Evolutionary conservation across 257 asterid genomes (phyloP).

Genomic region (Solanum habrochaites): DNA sequence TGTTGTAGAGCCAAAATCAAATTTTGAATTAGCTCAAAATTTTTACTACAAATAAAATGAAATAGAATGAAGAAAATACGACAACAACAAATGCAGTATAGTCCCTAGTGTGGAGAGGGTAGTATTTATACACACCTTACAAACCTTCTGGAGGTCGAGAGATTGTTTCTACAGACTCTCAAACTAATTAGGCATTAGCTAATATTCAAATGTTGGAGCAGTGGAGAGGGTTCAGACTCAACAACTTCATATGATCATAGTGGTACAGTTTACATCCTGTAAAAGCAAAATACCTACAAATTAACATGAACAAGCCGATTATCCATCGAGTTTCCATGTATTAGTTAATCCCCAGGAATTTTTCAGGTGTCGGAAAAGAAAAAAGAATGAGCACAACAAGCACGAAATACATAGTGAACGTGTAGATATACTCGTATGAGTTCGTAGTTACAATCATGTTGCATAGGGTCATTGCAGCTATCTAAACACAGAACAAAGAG

Average conservation of each 20-base stretch:
- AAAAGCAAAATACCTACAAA: neutral
- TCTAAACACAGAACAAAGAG: neutral
- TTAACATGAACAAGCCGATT: neutral
- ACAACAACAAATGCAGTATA: neutral
- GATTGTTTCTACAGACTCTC: neutral
- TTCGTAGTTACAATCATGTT: neutral
- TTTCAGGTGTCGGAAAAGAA: neutral
- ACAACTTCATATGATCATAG: neutral
- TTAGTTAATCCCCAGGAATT: neutral
- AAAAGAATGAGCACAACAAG: neutral
- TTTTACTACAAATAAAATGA: neutral
- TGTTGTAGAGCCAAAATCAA: neutral
- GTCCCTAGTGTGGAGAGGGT: rapidly evolving
- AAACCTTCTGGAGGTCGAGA: neutral
- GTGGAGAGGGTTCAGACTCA: neutral
- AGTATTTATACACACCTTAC: neutral
- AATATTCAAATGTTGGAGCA: neutral
- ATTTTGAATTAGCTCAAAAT: neutral
- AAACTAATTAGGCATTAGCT: neutral
- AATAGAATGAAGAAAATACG: neutral
- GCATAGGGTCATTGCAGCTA: neutral
- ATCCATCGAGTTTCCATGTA: neutral
- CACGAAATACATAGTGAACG: neutral
- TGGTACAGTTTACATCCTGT: neutral
- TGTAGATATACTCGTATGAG: neutral